phyloP scores from a whole-genome alignment of 1,284 basidiomycete species.

The Microbotryum violaceum region DNA sequence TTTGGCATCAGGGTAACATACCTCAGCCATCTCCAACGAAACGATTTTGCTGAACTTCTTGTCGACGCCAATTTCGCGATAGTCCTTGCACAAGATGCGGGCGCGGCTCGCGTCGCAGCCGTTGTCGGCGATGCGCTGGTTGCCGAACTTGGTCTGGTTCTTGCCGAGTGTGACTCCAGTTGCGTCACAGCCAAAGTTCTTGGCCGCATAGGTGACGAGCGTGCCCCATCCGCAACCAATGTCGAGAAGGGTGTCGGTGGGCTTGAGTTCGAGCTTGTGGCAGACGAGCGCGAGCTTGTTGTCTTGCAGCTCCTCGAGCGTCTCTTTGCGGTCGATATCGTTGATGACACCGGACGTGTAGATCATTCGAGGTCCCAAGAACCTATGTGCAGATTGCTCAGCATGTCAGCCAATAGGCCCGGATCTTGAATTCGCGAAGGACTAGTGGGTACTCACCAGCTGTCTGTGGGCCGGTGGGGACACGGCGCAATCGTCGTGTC shows the following conservation, averaged over 20 bases:
- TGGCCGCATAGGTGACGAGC: constrained; percentile 84
- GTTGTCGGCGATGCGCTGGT: constrained; percentile 74
- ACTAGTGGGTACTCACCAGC: constrained; percentile 3
- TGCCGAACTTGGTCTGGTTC: constrained; percentile 90
- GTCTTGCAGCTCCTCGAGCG: constrained; percentile 93
- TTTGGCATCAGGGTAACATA: constrained; percentile 37
- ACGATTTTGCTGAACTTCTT: constrained; percentile 86
- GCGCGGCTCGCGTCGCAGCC: constrained; percentile 68
- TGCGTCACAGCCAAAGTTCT: constrained; percentile 91
- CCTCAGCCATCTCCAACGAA: constrained; percentile 96
- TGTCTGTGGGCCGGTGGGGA: not conserved
- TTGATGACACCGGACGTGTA: constrained; percentile 90
- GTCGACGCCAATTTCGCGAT: constrained; percentile 80
- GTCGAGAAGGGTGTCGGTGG: constrained; percentile 74
- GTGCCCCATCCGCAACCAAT: constrained; percentile 99
- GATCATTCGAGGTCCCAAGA: constrained; percentile 92
- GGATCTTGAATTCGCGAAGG: not conserved
- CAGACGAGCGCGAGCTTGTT: constrained; percentile 96
- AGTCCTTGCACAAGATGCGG: constrained; percentile 88
- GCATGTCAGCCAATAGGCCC: not conserved
- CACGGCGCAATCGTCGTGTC: constrained; percentile 28
- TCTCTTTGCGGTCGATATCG: constrained; percentile 66
- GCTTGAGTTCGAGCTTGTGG: constrained; percentile 82
- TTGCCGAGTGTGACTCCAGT: constrained; percentile 89
- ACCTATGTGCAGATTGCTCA: constrained; percentile 47